phyloP scores from a whole-genome alignment of 78 protist species.

The Isochrysis galbana region DNA sequence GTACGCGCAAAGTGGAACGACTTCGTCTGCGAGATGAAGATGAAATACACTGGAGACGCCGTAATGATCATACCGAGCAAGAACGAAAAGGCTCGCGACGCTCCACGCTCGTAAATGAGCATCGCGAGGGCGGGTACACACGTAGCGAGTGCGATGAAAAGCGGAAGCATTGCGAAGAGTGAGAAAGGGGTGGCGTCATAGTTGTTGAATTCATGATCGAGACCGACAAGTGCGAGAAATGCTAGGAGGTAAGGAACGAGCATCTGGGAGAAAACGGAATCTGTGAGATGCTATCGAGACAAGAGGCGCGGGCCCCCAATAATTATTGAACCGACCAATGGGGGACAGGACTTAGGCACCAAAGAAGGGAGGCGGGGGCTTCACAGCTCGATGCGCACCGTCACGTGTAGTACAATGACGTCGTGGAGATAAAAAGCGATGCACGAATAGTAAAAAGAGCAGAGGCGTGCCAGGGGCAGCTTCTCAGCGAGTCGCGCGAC shows the following conservation, averaged over 20 bases:
- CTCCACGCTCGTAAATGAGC: not conserved
- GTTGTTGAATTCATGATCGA: not conserved
- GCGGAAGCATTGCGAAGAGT: not conserved
- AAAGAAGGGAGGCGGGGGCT: no score
- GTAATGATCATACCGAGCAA: not conserved
- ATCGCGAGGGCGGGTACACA: not conserved
- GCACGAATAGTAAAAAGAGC: not conserved
- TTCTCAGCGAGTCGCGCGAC: not conserved
- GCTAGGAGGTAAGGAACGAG: not conserved
- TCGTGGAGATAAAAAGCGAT: not conserved
- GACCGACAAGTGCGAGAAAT: not conserved
- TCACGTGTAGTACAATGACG: not conserved
- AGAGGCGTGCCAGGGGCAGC: not conserved
- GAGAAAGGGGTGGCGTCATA: not conserved
- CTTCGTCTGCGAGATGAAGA: conserved; percentile 1
- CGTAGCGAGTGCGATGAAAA: not conserved
- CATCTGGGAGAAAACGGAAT: no score
- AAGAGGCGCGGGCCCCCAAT: no score
- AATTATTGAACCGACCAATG: no score
- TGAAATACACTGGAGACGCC: not conserved
- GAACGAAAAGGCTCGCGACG: not conserved
- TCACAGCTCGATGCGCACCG: no score
- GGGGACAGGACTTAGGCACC: no score
- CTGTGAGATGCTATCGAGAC: no score
- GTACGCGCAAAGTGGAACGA: not conserved